These are phyloP conservation scores for Colletotrichum cereale DNA, from an alignment of 2,329 filamentous ascomycete genomes.

Conservation along the genomic window DNA sequence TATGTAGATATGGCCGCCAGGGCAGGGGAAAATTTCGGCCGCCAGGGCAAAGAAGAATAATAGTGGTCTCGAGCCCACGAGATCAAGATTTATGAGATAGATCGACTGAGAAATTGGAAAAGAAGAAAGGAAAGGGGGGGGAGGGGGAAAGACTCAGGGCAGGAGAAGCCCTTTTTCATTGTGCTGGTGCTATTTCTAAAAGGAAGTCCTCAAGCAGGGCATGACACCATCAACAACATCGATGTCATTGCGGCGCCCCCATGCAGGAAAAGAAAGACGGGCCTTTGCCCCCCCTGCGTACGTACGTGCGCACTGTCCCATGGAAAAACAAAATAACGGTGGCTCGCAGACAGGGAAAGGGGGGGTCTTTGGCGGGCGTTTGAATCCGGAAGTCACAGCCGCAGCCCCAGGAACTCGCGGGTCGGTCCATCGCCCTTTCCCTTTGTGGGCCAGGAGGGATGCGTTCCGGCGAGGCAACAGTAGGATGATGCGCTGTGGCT, in stretches of 20 bases:
- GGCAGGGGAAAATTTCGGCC: conserved; percentile 18
- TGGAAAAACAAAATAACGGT: conserved; percentile 23
- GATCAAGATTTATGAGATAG: background rate
- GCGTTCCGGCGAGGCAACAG: background rate
- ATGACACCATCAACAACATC: background rate
- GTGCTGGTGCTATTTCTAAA: conserved; percentile 20
- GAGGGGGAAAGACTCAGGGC: background rate
- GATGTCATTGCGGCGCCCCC: conserved; percentile 1
- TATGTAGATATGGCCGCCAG: conserved; percentile 28
- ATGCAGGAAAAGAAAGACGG: conserved; percentile 6
- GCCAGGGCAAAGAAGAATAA: conserved; percentile 27
- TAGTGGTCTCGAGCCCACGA: conserved; percentile 16
- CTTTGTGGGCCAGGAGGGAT: background rate
- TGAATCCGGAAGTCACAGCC: conserved; percentile 27
- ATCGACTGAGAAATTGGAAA: conserved; percentile 3
- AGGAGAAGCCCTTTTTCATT: background rate
- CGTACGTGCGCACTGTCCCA: conserved; percentile 18
- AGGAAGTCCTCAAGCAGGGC: background rate
- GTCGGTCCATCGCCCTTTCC: no score
- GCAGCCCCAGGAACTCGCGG: conserved; percentile 20
- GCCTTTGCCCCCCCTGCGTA: conserved; percentile 22
- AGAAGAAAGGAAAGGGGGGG: background rate
- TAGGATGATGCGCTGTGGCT: conserved; percentile 20
- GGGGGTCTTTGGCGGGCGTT: conserved; percentile 30
- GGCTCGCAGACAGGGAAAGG: conserved; percentile 14